Conservation (phyloP, 2,329 filamentous ascomycete genomes). For the Gremmenia infestans region DNA sequence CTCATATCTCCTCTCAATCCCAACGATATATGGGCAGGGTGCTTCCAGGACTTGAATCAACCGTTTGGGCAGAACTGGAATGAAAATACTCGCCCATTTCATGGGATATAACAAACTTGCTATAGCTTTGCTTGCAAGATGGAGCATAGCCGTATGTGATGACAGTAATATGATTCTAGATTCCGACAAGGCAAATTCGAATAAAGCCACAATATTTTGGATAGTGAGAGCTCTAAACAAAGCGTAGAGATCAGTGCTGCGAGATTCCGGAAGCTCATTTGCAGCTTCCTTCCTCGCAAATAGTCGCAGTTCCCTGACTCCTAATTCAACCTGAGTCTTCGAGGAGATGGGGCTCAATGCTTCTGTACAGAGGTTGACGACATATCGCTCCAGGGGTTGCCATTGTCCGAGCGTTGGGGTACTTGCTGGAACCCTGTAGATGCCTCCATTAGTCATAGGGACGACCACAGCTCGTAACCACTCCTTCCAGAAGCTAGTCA, state of each 20-base stretch:
- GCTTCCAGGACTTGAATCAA: constrained; percentile 88
- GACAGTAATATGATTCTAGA: constrained; percentile 94
- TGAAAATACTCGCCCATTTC: constrained; percentile 91
- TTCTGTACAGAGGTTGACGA: constrained; percentile 94
- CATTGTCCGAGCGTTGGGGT: constrained; percentile 89
- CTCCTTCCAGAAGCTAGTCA: constrained; percentile 96
- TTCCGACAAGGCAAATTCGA: constrained; percentile 90
- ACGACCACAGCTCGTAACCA: constrained; percentile 93
- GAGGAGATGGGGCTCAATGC: constrained; percentile 88
- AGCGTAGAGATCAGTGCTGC: constrained; percentile 88
- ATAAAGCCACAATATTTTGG: constrained; percentile 85
- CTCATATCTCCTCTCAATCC: constrained; percentile 89
- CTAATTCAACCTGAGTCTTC: constrained; percentile 91
- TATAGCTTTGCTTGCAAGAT: constrained; percentile 85
- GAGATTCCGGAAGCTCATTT: constrained; percentile 89
- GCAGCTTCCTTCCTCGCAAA: constrained; percentile 89
- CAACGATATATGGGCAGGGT: constrained; percentile 94
- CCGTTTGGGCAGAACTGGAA: constrained; percentile 82
- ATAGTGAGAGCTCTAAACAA: constrained; percentile 86
- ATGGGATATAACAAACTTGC: constrained; percentile 82
- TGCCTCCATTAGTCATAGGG: constrained; percentile 85
- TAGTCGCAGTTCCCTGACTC: constrained; percentile 80
- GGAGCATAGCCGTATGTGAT: constrained; percentile 93
- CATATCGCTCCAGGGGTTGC: constrained; percentile 95
- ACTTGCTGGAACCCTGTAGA: constrained; percentile 78